Evolutionary conservation across 1,284 basidiomycete genomes (phyloP), one percentile per base, ranked within the genome.

Genomic region (Ganoderma meredithae): DNA sequence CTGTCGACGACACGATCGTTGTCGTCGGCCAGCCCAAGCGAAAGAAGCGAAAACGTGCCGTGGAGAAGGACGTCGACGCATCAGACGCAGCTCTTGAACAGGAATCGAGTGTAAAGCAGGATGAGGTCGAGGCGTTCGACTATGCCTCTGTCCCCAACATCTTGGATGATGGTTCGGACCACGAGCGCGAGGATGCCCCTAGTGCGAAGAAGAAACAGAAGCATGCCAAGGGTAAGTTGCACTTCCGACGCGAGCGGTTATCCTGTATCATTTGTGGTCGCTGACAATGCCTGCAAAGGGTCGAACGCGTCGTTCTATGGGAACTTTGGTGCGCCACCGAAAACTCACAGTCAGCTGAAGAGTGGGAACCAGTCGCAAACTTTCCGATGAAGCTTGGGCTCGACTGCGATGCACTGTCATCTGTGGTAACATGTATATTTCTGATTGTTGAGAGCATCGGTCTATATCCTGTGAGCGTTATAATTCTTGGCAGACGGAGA

Each of bases 71-170:
- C 8, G 19, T 19, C 9, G 62, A 62, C 22, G 5, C 65, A 58
- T 6, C 55, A 49, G 41, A 69, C 69, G 61, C 53, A 64, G 47
- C 67, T 67, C 64, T 49, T 64, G 62, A 67, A 66, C 64, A 49
- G 39, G 40, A 31, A 13, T 10, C 39, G 31, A 40, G 6, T 25
- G 2, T 15, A 0, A 44, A 43, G 31, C 40, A 63, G 62, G 43
- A 62, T 15, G 78, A 79, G 36, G 79, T 82, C 55, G 86, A 85
- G 59, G 83, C 83, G 47, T 96, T 96, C 76, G 94, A 96, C 80
- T 97, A 96, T 77, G 80, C 85, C 2, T 80, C 83, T 5, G 88
- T 87, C 52, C 88, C 92, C 12, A 95, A 95, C 76, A 87, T 96
- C 65, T 81, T 97, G 70, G 96, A 97, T 75, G 86, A 88, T 69